Base-by-base conservation (phyloP, 2,329 filamentous ascomycete genomes). In the Xenoacremonium recifei region DNA sequence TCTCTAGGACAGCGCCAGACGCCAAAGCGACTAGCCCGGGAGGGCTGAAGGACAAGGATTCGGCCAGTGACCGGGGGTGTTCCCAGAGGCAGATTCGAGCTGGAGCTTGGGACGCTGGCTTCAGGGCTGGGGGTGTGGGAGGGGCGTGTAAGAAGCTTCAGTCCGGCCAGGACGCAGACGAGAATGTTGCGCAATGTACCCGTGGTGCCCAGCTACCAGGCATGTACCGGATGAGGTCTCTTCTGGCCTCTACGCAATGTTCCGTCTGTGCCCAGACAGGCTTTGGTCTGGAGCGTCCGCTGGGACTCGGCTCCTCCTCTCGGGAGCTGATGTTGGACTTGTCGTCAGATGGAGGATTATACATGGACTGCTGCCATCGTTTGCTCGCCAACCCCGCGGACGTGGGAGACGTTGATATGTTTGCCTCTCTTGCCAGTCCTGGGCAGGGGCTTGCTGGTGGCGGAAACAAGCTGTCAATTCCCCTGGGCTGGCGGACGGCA, bases 41-140 rank as follows among this genome's bases (percentile, higher is more conserved):
- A 66, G 62, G 64, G 64, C 64, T 67, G 64, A 67, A 61, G 47
- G 27, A 32, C 42, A 45, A 57, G 54, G 57, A 53, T 49, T 53
- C 44, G 55, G 53, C 47, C 47, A 40, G 35, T 50, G 46, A 43
- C 39, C 48, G 36, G 37, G 39, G 44, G 40, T n/a, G n/a, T n/a
- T 36, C 38, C 31, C 44, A 34, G 33, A 39, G 35, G 37, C 40
- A 43, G 39, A 40, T 9, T 11, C 10, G 9, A 32, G 29, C 29
- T 32, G 44, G 40, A 16, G 35, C 35, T n/a, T 32, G 15, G 15
- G 37, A 34, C 18, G 18, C 37, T 21, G 15, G 16, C 37, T 27
- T 9, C 7, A 15, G 10, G 43, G 45, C 21, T 36, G 47, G 47
- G 46, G 23, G 25, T 32, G 19, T 21, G 38, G 45, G 41, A 42